These are phyloP conservation scores for Aspergillus sparsus DNA, from an alignment of 495 filamentous ascomycete species.

Conservation along the genomic window DNA sequence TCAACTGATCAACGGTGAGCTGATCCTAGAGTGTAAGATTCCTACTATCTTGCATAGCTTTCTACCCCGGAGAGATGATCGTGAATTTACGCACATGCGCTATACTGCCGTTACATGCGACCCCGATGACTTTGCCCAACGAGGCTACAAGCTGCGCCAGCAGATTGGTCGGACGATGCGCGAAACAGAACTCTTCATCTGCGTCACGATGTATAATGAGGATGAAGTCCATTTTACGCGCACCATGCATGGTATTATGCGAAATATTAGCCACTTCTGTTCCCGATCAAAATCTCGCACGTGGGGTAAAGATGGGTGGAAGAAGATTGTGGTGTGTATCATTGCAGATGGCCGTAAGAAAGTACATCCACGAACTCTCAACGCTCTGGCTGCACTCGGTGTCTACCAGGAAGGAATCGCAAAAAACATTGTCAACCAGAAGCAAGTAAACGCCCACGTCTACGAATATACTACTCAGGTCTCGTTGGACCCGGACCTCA, in stretches of 20 bases:
- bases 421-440: conserved; percentile 94
- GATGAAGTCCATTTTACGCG: conserved; percentile 94
- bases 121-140: conserved; percentile 85
- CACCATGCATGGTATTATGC: conserved; percentile 99
- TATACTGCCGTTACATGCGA: conserved; percentile 99
- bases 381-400: conserved; percentile 95
- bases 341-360: conserved; percentile 93
- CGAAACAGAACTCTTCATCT: conserved; percentile 98
- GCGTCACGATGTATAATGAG: conserved; percentile 98
- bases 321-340: conserved; percentile 98
- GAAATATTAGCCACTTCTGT: conserved; percentile 95
- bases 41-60: conserved; percentile 97
- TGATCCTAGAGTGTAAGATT: conserved; percentile 98
- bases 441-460: conserved; percentile 82
- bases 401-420: conserved; percentile 99
- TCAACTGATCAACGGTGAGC: conserved; percentile 91
- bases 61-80: conserved; percentile 83
- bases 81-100: conserved; percentile 99
- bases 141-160: conserved; percentile 94
- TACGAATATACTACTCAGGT: conserved; percentile 99
- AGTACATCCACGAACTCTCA: conserved; percentile 89
- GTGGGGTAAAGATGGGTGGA: conserved; percentile 97
- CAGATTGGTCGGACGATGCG: conserved; percentile 81
- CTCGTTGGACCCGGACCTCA: conserved; percentile 88
- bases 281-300: conserved; percentile 87